phyloP scores from a whole-genome alignment of 768 basidiomycete genomes.

The Russula dissimulans region DNA sequence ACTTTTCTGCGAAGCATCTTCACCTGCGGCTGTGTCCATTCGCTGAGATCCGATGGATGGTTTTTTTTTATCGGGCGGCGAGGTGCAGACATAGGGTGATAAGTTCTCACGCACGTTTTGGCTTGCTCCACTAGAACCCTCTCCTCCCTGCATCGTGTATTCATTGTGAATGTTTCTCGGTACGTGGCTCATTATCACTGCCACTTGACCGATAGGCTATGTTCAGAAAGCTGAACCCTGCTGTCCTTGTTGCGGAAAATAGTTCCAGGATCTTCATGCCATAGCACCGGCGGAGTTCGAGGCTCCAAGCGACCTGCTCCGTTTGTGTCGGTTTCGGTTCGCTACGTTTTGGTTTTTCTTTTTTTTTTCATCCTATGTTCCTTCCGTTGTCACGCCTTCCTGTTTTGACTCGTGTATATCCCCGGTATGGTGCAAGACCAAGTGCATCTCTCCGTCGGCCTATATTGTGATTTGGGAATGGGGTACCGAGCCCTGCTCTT shows the following conservation, averaged over 20 bases:
- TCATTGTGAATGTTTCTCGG: background rate
- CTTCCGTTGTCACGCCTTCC: background rate
- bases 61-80: background rate
- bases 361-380: background rate
- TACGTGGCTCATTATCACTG: slow-evolving; percentile 2
- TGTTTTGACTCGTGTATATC: background rate
- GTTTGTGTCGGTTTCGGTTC: background rate
- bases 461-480: background rate
- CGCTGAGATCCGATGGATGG: background rate
- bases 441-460: background rate
- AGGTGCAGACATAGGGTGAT: background rate
- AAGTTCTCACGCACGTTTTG: background rate
- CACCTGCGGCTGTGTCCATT: background rate
- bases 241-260: background rate
- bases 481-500: background rate
- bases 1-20: background rate
- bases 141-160: background rate
- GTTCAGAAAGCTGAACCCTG: background rate
- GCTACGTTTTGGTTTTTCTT: background rate
- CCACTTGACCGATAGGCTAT: slow-evolving; percentile 10
- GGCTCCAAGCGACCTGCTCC: background rate
- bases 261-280: no score
- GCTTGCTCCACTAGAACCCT: background rate
- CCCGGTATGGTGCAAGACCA: background rate
- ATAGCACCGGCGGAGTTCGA: background rate